phyloP scores from a whole-genome alignment of 495 filamentous ascomycete genomes.

The Penicillium herquei region DNA sequence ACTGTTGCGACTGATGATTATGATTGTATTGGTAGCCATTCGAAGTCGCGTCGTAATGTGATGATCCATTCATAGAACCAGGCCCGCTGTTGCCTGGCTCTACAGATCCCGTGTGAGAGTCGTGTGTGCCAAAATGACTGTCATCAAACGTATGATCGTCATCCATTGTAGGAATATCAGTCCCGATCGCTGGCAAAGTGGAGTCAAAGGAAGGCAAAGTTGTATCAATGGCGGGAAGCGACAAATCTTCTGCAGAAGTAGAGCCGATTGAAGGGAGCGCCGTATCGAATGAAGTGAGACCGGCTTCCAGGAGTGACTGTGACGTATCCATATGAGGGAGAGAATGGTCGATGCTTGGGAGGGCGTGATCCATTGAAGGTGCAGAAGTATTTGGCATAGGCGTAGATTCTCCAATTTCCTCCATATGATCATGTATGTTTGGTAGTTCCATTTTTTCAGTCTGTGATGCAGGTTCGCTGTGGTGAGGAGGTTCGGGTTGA shows the following conservation, averaged over 20 bases:
- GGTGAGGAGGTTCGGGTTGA: not conserved
- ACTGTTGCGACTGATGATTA: slow-evolving; percentile 20
- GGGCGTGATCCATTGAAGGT: slow-evolving; percentile 14
- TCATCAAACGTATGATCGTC: slow-evolving; percentile 21
- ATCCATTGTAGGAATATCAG: slow-evolving; percentile 32
- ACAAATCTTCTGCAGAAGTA: slow-evolving; percentile 26
- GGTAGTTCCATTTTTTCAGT: slow-evolving; percentile 2
- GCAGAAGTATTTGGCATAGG: slow-evolving; percentile 9
- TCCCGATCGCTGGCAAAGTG: slow-evolving; percentile 37
- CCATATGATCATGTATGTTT: not conserved
- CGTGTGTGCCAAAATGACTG: slow-evolving; percentile 19
- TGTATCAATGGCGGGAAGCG: slow-evolving; percentile 41
- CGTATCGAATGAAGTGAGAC: slow-evolving; percentile 35
- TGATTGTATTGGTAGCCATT: slow-evolving; percentile 34
- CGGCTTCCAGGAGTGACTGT: slow-evolving; percentile 24
- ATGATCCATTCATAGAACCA: slow-evolving; percentile 21
- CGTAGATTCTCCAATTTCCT: slow-evolving; percentile 5
- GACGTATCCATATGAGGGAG: slow-evolving; percentile 20
- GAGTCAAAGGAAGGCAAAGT: slow-evolving; percentile 34
- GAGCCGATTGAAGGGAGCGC: slow-evolving; percentile 30
- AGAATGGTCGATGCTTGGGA: slow-evolving; percentile 3
- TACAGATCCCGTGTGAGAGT: slow-evolving; percentile 13
- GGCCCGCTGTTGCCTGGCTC: slow-evolving; percentile 36
- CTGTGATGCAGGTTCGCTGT: slow-evolving; percentile 1
- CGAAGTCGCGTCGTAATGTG: slow-evolving; percentile 24